These are phyloP conservation scores for Luffa acutangula DNA, from an alignment of 306 rosid species.

Conservation along the genomic window DNA sequence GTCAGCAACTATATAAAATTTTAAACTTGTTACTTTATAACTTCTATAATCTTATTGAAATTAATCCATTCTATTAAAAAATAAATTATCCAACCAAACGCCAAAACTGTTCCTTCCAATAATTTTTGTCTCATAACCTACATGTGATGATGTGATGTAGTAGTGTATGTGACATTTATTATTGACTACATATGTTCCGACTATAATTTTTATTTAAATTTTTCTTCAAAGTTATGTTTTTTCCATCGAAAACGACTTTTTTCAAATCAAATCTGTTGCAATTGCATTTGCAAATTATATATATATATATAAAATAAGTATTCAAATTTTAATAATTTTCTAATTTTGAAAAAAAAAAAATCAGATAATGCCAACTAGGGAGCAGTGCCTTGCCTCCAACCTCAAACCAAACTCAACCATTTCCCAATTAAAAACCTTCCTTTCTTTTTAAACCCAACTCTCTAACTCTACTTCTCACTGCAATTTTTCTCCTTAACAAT, in stretches of 20 bases:
- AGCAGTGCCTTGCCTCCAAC: slow-evolving; percentile 7
- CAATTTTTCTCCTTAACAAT: neutral
- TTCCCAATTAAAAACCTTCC: neutral
- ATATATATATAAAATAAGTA: neutral
- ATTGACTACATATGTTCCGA: neutral
- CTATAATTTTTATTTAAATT: neutral
- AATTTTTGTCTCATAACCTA: neutral
- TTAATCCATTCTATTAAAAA: neutral
- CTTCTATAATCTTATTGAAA: neutral
- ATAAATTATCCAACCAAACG: neutral
- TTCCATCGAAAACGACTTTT: neutral
- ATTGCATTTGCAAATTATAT: neutral
- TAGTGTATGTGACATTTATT: neutral
- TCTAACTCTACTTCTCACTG: neutral
- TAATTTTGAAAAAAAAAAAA: neutral
- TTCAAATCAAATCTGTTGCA: neutral
- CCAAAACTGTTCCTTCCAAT: neutral
- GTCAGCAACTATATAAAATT: neutral
- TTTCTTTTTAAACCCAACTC: slow-evolving; percentile 4
- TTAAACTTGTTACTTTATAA: neutral
- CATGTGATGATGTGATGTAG: neutral
- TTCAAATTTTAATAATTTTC: neutral
- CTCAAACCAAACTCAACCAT: slow-evolving; percentile 8
- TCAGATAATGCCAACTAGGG: slow-evolving; percentile 1
- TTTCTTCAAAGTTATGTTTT: neutral